Base-by-base conservation (phyloP, 768 basidiomycete species). In the Royoungia palumana region DNA sequence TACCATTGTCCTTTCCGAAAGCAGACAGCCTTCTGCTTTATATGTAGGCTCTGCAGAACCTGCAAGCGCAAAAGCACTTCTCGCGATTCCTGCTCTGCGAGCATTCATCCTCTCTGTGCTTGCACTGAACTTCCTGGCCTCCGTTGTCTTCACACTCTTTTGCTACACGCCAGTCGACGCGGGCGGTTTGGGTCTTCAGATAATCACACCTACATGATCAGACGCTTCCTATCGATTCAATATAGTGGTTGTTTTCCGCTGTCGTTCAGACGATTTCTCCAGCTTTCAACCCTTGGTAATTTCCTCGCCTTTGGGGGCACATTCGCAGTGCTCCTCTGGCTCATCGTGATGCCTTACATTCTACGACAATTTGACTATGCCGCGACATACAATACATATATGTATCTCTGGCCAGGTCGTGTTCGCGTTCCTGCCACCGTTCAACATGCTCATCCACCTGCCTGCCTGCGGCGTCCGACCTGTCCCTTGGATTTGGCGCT, bases 141-240 rank as follows among this genome's bases (percentile, higher is more conserved):
- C 76, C 1, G 78, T 80, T 5, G 78, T 28, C 28, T 28, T 28
- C 11, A 12, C 28, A 10, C 28, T 28, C 11, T 28, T 28, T 28
- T 28, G 78, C 52, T 85, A 81, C 58, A 76, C 82, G 4, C 70
- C 80, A 9, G 63, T 83, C 20, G 52, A 69, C 20, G 55, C 68
- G 0, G 83, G 83, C 8, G 82, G 83, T 9, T 66, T 85, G 8
- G 70, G 70, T 4, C 78, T 83, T 54, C 68, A 75, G 27, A 83
- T 82, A 11, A 41, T 47, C 19, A 20, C 24, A 5, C 24, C 24
- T 25, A 8, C 24, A 8, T 32, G 6, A 11, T 2, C 16, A 17
- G 35, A 30, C 14, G 13, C 20, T 2, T 10, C 39, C n/a, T 12
- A 5, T 13, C 13, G 10, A 27, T 19, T 19, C 8, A 27, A 27